Percentiles rank a stretch among this genome's conserved stretches.
Evolutionary conservation across 306 rosid species (phyloP).

Genomic region (Canavalia ensiformis): DNA sequence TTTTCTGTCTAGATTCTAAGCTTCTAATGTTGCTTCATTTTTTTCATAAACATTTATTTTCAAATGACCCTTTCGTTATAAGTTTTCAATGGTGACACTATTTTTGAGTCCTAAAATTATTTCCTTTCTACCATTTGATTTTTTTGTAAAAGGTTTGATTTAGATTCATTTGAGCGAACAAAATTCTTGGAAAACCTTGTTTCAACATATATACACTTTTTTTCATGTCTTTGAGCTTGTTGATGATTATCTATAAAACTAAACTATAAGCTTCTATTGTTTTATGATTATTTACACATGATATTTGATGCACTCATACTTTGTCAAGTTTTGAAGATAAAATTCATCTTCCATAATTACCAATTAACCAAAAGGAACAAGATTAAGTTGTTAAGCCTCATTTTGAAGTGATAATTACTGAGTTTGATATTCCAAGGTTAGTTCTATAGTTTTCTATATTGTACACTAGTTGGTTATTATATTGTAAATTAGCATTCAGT

Average conservation of each 20-base stretch:
- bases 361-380: too few species aligned
- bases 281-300: too few species aligned
- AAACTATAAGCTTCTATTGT: too few species aligned
- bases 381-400: too few species aligned
- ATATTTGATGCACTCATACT: too few species aligned
- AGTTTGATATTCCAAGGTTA: too few species aligned
- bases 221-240: slow-evolving; percentile 1
- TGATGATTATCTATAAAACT: slow-evolving; percentile 45
- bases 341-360: too few species aligned
- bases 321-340: too few species aligned
- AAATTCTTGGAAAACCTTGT: slow-evolving; percentile 53
- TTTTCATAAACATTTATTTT: slow-evolving; percentile 4
- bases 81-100: slow-evolving; percentile 42
- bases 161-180: slow-evolving; percentile 43
- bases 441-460: too few species aligned
- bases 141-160: slow-evolving; percentile 35
- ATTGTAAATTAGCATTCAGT: too few species aligned
- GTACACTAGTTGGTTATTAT: too few species aligned
- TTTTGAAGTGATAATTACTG: too few species aligned
- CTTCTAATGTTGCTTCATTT: slow-evolving; percentile 60
- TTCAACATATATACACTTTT: slow-evolving; percentile 8
- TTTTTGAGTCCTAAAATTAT: slow-evolving; percentile 45
- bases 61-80: slow-evolving; percentile 31
- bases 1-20: slow-evolving; percentile 44
- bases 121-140: slow-evolving; percentile 31